Conservation (phyloP, 106 monocot genomes). For the Allium sativum region DNA sequence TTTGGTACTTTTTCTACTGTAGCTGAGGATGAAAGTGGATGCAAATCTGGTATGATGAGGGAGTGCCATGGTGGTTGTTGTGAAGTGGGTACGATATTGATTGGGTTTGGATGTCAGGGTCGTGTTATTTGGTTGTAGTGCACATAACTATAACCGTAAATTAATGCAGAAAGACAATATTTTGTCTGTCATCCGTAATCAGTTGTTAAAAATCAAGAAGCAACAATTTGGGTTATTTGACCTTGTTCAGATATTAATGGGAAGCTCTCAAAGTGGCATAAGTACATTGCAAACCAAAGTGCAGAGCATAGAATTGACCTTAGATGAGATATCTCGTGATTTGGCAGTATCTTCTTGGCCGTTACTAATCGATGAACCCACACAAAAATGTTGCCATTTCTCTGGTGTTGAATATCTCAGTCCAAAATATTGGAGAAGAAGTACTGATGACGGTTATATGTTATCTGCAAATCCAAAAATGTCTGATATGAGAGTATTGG, state of each 20-base stretch:
- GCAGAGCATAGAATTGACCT: conserved; percentile 61
- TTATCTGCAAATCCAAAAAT: conserved; percentile 24
- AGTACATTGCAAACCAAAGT: conserved; percentile 73
- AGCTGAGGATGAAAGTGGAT: no score
- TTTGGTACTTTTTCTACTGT: no score
- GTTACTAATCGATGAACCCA: conserved; percentile 14
- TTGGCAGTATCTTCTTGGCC: conserved; percentile 44
- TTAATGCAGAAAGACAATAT: conserved; percentile 39
- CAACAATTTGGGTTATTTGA: conserved; percentile 77
- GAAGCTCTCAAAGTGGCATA: conserved; percentile 77
- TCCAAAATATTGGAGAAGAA: conserved; percentile 73
- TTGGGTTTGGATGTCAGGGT: no score
- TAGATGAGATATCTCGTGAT: conserved; percentile 73
- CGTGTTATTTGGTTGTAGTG: no score
- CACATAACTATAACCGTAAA: conserved; percentile 68
- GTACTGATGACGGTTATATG: conserved; percentile 42
- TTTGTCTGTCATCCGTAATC: conserved; percentile 57
- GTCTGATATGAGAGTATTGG: conserved; percentile 4
- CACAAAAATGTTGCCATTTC: conserved; percentile 51
- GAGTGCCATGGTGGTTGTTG: no score
- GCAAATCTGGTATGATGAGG: no score
- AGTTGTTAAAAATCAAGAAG: conserved; percentile 89
- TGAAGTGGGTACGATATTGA: no score
- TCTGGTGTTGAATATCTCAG: conserved; percentile 71
- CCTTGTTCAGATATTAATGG: conserved; percentile 91